Evolutionary conservation across 495 filamentous ascomycete genomes (phyloP), one percentile per base, ranked within the genome.

Genomic region (Corynascus novoguineensis): DNA sequence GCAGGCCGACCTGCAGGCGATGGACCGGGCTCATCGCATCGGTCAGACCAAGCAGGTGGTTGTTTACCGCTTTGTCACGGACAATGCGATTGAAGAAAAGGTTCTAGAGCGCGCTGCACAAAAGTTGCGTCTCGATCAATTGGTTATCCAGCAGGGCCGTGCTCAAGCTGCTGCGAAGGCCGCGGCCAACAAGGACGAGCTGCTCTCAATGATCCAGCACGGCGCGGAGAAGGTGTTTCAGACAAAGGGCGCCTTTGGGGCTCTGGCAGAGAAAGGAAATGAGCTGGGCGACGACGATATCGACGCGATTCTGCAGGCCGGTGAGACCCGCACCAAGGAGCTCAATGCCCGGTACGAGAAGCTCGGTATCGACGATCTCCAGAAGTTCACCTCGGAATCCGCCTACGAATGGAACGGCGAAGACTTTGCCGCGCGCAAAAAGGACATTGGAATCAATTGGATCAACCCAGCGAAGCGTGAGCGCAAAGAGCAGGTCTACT

Each of bases 91-190:
- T 57, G 95, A 99, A 68, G 95, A 99, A 71, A 97, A 97, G 73
- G 95, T 99, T 9, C 74, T 99, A 46, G 95, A 99, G 68, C 87
- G 95, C 68, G 95, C 95, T 7, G 95, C 95, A 2, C 95, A 99
- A 65, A 99, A 99, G 69, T 74, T 99, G 54, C 91, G 95, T 49
- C 82, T 99, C 41, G 95, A 99, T 65, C 93, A 97, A 71, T 81
- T 99, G n/a, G 95, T 99, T 54, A 99, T 99, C 64, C 95, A 99
- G 61, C 95, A 99, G 78, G 95, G 95, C 22, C 91, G 95, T 62
- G 88, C 95, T 35, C 93, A 97, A 71, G 90, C 90, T 54, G 88
- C 89, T 29, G 85, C 86, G 1, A 95, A 95, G 74, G 87, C 87
- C 28, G 80, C 81, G 2, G 87, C 92, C 8, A 95, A 89, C 44